Evolutionary conservation across 495 filamentous ascomycete genomes (phyloP).

Genomic region (Jackrogersella multiformis): DNA sequence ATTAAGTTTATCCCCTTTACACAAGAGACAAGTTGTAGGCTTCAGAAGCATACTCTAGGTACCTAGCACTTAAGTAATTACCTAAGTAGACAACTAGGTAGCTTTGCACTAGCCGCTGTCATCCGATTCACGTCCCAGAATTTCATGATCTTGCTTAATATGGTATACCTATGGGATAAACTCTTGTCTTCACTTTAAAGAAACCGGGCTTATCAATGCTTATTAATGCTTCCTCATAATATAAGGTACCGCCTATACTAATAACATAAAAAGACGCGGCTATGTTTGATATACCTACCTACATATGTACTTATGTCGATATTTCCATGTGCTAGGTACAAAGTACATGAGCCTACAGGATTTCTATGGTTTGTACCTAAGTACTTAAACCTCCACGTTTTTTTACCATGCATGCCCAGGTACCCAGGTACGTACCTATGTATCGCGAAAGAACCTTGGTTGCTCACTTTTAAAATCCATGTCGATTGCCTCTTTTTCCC

Average conservation of each 20-base stretch:
- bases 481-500: not conserved
- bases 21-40: slow-evolving; percentile 13
- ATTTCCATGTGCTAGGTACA: not conserved
- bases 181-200: not conserved
- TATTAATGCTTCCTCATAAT: not conserved
- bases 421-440: too few relatives aligned
- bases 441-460: slow-evolving; percentile 22
- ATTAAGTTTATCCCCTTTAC: too few relatives aligned
- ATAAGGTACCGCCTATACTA: too few relatives aligned
- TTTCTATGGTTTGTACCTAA: slow-evolving; percentile 2
- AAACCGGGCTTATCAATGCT: too few relatives aligned
- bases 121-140: slow-evolving; percentile 17
- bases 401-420: slow-evolving; percentile 20
- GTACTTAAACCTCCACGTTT: slow-evolving; percentile 15
- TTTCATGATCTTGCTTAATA: slow-evolving; percentile 1
- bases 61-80: too few relatives aligned
- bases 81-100: too few relatives aligned
- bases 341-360: slow-evolving; percentile 5
- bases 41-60: too few relatives aligned
- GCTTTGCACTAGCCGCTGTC: slow-evolving; percentile 27
- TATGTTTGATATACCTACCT: too few relatives aligned
- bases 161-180: not conserved
- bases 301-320: not conserved
- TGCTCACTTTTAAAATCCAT: slow-evolving; percentile 16
- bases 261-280: too few relatives aligned